Conservation (phyloP, 2,329 filamentous ascomycete species). For the Diaporthe nobilis region DNA sequence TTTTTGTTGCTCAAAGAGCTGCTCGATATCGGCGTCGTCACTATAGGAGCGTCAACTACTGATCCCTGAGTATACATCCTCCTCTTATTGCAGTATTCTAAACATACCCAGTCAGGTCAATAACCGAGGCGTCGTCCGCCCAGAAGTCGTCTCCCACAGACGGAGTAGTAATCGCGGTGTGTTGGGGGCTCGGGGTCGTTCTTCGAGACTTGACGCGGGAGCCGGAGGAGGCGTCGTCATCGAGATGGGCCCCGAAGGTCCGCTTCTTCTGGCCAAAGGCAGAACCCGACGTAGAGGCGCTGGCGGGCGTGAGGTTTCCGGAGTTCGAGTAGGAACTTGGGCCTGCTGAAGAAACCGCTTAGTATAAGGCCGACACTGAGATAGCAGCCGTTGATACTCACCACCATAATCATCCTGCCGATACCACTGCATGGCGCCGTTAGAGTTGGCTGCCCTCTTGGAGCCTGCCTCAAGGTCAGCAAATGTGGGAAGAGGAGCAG, state of each 20-base stretch:
- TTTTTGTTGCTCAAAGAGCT: constrained; percentile 47
- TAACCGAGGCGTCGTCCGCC: constrained; percentile 47
- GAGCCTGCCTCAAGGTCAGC: constrained; percentile 22
- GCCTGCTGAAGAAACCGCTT: not conserved
- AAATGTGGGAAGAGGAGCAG: not conserved
- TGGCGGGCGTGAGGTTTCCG: constrained; percentile 36
- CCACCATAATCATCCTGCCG: constrained; percentile 4
- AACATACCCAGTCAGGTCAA: constrained; percentile 56
- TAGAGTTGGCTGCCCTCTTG: constrained; percentile 23
- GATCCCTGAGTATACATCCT: not conserved
- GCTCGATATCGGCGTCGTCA: constrained; percentile 46
- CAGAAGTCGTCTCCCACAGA: constrained; percentile 37
- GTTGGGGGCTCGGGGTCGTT: constrained; percentile 43
- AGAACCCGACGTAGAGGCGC: constrained; percentile 19
- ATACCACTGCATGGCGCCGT: constrained; percentile 23
- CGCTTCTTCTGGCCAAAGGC: constrained; percentile 36
- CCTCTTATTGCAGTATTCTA: not conserved
- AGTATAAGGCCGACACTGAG: not conserved
- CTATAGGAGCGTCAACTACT: constrained; percentile 37
- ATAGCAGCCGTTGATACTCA: not conserved
- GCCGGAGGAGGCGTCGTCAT: constrained; percentile 32
- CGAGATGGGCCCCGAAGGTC: constrained; percentile 29
- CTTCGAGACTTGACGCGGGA: constrained; percentile 40
- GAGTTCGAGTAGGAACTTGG: constrained; percentile 20
- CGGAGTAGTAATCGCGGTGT: constrained; percentile 35